Evolutionary conservation across 805 yeast genomes (phyloP).

Genomic region (Lachancea meyersii): DNA sequence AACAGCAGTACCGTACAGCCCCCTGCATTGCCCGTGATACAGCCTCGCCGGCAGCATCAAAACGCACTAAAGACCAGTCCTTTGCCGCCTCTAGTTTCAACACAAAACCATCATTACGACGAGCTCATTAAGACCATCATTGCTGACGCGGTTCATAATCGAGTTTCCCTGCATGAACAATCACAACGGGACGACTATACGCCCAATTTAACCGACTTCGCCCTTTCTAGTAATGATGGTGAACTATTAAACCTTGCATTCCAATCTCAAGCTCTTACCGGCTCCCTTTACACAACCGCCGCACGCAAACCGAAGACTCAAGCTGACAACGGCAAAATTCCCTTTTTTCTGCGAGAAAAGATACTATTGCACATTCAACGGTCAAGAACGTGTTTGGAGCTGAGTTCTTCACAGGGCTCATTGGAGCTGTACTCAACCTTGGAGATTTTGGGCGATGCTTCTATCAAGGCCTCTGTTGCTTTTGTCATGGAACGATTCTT

Average conservation of each 20-base stretch:
- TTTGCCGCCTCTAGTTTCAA: conserved; percentile 6
- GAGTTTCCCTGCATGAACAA: conserved; percentile 22
- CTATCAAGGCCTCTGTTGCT: conserved; percentile 49
- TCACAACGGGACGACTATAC: conserved; percentile 16
- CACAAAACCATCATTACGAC: conserved; percentile 20
- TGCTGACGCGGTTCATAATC: conserved; percentile 21
- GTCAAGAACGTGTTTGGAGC: conserved; percentile 56
- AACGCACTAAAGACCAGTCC: conserved; percentile 2
- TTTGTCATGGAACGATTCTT: conserved; percentile 61
- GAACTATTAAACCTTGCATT: conserved; percentile 22
- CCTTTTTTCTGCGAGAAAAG: conserved; percentile 30
- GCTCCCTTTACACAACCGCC: conserved; percentile 4
- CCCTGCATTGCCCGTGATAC: conserved; percentile 6
- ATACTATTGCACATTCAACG: conserved; percentile 47
- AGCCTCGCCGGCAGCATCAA: conserved; percentile 9
- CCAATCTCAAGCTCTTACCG: neutral
- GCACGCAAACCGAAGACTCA: conserved; percentile 1
- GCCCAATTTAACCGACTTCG: conserved; percentile 26
- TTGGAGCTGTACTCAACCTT: conserved; percentile 38
- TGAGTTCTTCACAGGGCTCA: conserved; percentile 26
- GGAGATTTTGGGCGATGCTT: conserved; percentile 51
- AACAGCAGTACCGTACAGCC: neutral
- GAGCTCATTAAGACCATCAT: conserved; percentile 25
- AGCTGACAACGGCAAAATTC: conserved; percentile 12
- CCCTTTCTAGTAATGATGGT: conserved; percentile 24